A percentile compares a stretch with the other conserved stretches of the same genome.
phyloP scores from a whole-genome alignment of 192 early-diverging fungal genomes.

The Umbelopsis vinacea region DNA sequence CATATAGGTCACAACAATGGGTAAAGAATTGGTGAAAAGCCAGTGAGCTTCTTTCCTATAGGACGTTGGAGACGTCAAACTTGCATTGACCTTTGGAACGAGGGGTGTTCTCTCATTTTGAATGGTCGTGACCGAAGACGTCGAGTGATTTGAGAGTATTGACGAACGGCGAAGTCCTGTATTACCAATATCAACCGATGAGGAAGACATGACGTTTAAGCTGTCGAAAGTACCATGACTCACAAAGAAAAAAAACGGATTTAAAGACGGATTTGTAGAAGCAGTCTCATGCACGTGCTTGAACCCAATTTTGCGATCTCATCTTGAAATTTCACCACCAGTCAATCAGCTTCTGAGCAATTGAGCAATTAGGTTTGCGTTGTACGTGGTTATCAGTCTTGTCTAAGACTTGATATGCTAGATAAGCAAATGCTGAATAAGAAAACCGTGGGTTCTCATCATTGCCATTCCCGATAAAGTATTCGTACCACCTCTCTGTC shows the following conservation, averaged over 20 bases:
- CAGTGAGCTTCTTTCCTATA: slow-evolving; percentile 23
- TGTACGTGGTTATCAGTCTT: no score
- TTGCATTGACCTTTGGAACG: not conserved
- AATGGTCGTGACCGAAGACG: not conserved
- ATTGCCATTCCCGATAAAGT: no score
- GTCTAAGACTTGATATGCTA: no score
- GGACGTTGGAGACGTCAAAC: not conserved
- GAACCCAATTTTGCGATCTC: no score
- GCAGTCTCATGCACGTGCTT: not conserved
- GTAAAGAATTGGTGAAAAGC: slow-evolving; percentile 46
- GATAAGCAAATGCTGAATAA: no score
- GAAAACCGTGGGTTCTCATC: no score
- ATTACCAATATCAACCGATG: slow-evolving; percentile 2
- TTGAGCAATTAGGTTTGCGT: no score
- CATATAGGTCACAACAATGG: slow-evolving; percentile 64
- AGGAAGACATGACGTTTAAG: slow-evolving; percentile 3
- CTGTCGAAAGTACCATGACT: not conserved
- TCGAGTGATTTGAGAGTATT: not conserved
- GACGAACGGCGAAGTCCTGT: not conserved
- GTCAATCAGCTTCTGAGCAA: no score
- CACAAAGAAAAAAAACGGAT: not conserved
- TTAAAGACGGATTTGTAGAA: not conserved
- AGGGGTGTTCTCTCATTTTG: slow-evolving; percentile 12
- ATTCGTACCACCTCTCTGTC: no score
- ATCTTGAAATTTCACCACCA: no score